Evolutionary conservation across 2,329 filamentous ascomycete species (phyloP).

Genomic region (Beauveria scarabaeidicola): DNA sequence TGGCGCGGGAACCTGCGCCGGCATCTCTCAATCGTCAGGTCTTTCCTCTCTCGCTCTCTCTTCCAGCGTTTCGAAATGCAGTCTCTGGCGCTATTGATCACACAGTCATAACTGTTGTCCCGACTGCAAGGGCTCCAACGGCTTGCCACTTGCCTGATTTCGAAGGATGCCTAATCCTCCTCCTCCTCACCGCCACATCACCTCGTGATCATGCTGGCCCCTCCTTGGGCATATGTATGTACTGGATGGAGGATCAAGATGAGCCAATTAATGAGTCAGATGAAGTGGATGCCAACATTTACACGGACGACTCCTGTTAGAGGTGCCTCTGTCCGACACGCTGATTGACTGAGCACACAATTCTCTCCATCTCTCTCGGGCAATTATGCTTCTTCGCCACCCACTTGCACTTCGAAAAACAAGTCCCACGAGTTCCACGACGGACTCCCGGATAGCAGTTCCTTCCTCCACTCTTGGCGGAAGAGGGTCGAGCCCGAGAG

Average conservation of each 20-base stretch:
- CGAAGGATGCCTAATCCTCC: neutral
- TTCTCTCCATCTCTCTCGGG: neutral
- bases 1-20: neutral
- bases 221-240: neutral
- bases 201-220: slow-evolving; percentile 2
- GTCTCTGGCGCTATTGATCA: neutral
- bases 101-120: neutral
- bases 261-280: neutral
- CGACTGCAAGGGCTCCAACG: neutral
- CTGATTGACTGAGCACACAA: too few relatives aligned
- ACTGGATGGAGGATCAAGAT: neutral
- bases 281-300: too few relatives aligned
- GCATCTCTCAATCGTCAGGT: too few relatives aligned
- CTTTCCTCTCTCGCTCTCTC: neutral
- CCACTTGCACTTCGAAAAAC: neutral
- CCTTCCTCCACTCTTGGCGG: neutral
- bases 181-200: neutral
- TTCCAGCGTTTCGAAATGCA: too few relatives aligned
- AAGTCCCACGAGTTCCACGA: neutral
- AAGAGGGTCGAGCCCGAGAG: neutral
- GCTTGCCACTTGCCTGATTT: neutral
- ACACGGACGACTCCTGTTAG: too few relatives aligned
- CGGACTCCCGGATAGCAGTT: neutral
- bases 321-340: too few relatives aligned
- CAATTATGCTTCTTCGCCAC: neutral